Conservation (phyloP, 2,329 filamentous ascomycete species). For the Lecanosticta acicola region DNA sequence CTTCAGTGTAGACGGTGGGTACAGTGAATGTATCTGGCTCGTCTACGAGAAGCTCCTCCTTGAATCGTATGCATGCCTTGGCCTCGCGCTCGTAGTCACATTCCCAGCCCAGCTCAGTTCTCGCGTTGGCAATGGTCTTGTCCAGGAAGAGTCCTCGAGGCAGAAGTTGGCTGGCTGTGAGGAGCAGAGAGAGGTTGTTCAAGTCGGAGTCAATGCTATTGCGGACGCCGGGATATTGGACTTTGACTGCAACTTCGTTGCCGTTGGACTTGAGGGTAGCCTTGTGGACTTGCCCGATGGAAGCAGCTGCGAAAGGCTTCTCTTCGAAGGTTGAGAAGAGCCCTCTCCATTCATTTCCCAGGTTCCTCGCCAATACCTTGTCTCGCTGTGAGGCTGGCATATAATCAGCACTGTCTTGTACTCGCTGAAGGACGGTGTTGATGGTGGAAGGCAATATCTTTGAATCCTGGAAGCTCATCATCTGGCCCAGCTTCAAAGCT, state of each 20-base stretch:
- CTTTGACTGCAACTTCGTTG: conserved; percentile 81
- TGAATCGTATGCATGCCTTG: conserved; percentile 70
- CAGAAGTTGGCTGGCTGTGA: conserved; percentile 83
- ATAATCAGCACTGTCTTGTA: conserved; percentile 94
- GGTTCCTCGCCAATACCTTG: conserved; percentile 69
- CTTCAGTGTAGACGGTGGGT: conserved; percentile 69
- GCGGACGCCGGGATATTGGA: conserved; percentile 94
- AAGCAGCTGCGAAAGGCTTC: conserved; percentile 86
- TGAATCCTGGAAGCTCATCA: conserved; percentile 96
- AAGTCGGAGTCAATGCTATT: conserved; percentile 95
- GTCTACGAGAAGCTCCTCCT: conserved; percentile 61
- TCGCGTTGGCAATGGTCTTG: conserved; percentile 94
- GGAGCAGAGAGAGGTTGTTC: conserved; percentile 83
- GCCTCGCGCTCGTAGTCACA: conserved; percentile 93
- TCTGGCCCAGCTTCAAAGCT: conserved; percentile 93
- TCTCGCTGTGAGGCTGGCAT: conserved; percentile 94
- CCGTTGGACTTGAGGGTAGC: conserved; percentile 72
- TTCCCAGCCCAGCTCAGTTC: conserved; percentile 90
- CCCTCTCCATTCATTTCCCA: conserved; percentile 78
- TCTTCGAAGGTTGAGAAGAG: conserved; percentile 83
- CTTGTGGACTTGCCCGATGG: conserved; percentile 92
- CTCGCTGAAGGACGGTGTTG: conserved; percentile 82
- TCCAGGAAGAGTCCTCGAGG: conserved; percentile 91
- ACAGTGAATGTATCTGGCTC: conserved; percentile 72
- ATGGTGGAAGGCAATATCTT: conserved; percentile 88